Conservation (phyloP, 176 grass and related monocot genomes). For the Carex myosuroides region DNA sequence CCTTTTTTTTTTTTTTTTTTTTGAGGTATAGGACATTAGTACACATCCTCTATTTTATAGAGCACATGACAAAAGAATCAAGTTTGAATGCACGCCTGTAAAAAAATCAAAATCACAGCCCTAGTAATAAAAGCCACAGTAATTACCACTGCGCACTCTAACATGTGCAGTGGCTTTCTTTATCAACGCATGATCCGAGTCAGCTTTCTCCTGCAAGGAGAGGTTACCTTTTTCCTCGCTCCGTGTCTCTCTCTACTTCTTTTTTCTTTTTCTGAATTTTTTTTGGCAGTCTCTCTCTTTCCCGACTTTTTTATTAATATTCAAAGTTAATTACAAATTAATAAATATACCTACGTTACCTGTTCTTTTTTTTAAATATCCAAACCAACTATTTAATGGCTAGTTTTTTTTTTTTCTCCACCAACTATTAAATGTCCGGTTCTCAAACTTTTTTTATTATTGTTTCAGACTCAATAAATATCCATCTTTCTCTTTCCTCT, state of each 20-base stretch:
- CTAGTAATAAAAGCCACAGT: conserved; percentile 19
- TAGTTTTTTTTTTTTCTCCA: too few species aligned
- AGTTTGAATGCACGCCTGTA: conserved; percentile 12
- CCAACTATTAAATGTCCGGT: too few species aligned
- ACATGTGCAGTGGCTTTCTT: conserved; percentile 28
- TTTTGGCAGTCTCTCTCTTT: neutral
- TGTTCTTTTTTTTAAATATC: too few species aligned
- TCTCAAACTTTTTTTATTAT: too few species aligned
- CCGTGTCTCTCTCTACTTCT: neutral
- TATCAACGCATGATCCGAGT: conserved; percentile 22
- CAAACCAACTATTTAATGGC: too few species aligned
- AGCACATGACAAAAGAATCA: neutral
- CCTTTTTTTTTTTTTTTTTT: neutral
- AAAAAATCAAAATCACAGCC: conserved; percentile 9
- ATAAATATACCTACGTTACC: too few species aligned
- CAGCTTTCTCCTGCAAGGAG: conserved; percentile 15
- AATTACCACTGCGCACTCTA: neutral
- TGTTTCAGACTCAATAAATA: too few species aligned
- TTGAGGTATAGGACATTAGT: neutral
- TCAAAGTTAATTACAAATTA: too few species aligned
- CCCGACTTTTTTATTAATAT: too few species aligned
- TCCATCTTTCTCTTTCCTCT: too few species aligned
- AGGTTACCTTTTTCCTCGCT: neutral
- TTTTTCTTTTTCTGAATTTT: neutral
- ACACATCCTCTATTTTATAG: neutral